Percentiles rank a stretch among this genome's conserved stretches.
Evolutionary conservation across 345 rosid genomes (phyloP).

Genomic region (Eucalyptus tenuipes): DNA sequence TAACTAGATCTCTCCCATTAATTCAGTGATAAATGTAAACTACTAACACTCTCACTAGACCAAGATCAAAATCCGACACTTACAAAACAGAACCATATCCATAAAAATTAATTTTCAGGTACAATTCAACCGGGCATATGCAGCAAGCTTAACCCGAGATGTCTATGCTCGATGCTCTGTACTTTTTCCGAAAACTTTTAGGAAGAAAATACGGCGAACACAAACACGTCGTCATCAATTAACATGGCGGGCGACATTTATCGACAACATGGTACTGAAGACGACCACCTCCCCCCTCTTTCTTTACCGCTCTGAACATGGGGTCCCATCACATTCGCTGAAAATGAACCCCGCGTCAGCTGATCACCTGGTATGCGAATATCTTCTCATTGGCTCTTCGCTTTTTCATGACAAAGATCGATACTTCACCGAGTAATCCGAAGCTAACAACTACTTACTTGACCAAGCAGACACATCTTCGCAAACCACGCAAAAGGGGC

Average conservation of each 20-base stretch:
- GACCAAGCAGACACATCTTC: not conserved
- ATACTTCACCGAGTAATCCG: not conserved
- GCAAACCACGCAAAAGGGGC: not conserved
- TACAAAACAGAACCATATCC: not conserved
- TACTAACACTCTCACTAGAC: not conserved
- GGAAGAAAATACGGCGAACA: not conserved
- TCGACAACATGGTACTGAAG: not conserved
- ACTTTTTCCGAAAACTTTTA: not conserved
- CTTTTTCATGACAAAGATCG: not conserved
- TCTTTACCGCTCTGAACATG: not conserved
- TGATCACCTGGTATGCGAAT: not conserved
- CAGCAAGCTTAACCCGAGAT: not conserved
- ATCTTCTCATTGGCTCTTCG: not conserved
- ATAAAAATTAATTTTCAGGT: not conserved
- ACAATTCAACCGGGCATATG: not conserved
- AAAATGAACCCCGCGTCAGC: not conserved
- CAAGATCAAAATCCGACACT: not conserved
- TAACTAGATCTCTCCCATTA: not conserved
- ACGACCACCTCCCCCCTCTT: not conserved
- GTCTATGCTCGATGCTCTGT: not conserved
- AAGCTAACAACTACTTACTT: not conserved
- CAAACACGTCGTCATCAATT: not conserved
- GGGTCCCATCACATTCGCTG: not conserved
- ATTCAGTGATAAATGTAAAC: not conserved
- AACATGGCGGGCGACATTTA: not conserved